A percentile compares a stretch with the other conserved stretches of the same genome.
Conservation (phyloP, 352 stramenopile species). For the Phytophthora crassamura region DNA sequence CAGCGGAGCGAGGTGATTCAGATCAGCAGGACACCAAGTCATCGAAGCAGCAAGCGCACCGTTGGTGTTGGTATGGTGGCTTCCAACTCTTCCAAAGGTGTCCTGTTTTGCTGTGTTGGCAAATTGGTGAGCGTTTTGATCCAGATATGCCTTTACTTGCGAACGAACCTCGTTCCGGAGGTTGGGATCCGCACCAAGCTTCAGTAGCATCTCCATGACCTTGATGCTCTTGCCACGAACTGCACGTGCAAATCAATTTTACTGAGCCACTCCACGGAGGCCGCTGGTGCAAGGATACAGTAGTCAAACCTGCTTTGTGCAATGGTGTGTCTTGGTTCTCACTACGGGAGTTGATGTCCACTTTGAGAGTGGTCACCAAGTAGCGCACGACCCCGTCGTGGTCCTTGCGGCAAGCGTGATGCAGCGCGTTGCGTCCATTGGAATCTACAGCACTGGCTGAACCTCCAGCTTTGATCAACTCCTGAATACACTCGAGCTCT, state of each 20-base stretch:
- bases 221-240: constrained; percentile 60
- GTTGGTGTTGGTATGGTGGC: constrained; percentile 28
- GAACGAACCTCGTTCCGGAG: constrained; percentile 58
- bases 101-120: constrained; percentile 62
- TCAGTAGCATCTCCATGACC: constrained; percentile 65
- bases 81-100: constrained; percentile 70
- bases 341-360: constrained; percentile 66
- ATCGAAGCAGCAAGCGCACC: constrained; percentile 23
- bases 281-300: neutral
- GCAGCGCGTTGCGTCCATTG: constrained; percentile 74
- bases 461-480: constrained; percentile 59
- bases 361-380: constrained; percentile 48
- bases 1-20: too few relatives aligned
- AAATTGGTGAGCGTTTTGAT: neutral
- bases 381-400: constrained; percentile 68
- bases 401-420: constrained; percentile 82
- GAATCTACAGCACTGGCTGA: constrained; percentile 44
- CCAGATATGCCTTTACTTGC: too few relatives aligned
- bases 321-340: constrained; percentile 80
- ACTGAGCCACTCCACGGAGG: too few relatives aligned
- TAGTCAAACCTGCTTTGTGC: constrained; percentile 72
- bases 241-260: constrained; percentile 11
- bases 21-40: too few relatives aligned
- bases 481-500: constrained; percentile 58
- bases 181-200: constrained; percentile 61